A percentile compares a stretch with the other conserved stretches of the same genome.
Conservation (phyloP, 805 yeast genomes). For the Candida ovalis region DNA sequence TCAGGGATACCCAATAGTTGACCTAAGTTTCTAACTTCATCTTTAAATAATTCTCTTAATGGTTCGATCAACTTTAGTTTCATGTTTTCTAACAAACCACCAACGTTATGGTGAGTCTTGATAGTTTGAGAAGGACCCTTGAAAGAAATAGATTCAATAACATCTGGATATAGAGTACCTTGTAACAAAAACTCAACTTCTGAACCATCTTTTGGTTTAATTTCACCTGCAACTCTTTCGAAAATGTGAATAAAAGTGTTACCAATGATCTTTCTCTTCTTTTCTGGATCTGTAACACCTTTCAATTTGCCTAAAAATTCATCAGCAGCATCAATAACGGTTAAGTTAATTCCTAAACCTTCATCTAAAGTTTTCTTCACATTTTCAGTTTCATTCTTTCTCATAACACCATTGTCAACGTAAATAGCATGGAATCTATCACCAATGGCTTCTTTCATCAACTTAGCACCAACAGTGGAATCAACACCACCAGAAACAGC, state of each 20-base stretch:
- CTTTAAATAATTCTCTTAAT: slow-evolving; percentile 96
- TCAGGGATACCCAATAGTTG: slow-evolving; percentile 92
- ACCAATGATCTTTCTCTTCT: slow-evolving; percentile 98
- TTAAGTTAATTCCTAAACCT: slow-evolving; percentile 91
- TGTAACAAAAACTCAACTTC: slow-evolving; percentile 92
- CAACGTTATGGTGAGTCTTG: slow-evolving; percentile 99
- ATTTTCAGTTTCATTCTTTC: slow-evolving; percentile 84
- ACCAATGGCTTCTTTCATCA: slow-evolving; percentile 98
- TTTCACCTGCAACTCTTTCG: slow-evolving; percentile 91
- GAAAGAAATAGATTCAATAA: slow-evolving; percentile 96
- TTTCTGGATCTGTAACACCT: slow-evolving; percentile 97
- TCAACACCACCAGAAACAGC: slow-evolving; percentile 99
- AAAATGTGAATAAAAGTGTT: slow-evolving; percentile 96
- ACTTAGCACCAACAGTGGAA: slow-evolving; percentile 97
- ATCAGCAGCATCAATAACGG: slow-evolving; percentile 92
- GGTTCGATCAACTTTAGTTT: slow-evolving; percentile 98
- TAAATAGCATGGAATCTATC: slow-evolving; percentile 97
- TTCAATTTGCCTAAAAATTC: slow-evolving; percentile 80
- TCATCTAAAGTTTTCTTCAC: slow-evolving; percentile 88
- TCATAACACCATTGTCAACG: slow-evolving; percentile 97
- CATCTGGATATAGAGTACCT: slow-evolving; percentile 98
- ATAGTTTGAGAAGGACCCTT: slow-evolving; percentile 99
- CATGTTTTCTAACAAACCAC: slow-evolving; percentile 97
- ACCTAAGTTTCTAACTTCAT: slow-evolving; percentile 96
- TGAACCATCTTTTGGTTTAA: slow-evolving; percentile 83